Evolutionary conservation across 2,329 filamentous ascomycete genomes (phyloP).

Genomic region (Aspergillus sojae): DNA sequence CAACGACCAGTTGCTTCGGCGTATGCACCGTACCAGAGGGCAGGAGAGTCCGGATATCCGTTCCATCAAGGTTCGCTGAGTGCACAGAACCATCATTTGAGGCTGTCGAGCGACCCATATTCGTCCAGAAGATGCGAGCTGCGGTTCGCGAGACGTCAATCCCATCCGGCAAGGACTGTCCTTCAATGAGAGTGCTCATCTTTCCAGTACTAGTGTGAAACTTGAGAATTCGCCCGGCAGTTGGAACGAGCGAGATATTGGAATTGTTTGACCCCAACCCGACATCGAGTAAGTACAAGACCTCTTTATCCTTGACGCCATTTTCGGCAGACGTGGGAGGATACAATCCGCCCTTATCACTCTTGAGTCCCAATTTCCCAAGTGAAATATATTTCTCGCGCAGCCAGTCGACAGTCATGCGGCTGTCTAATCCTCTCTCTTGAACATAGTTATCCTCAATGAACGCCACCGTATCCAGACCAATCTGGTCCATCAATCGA

Average conservation of each 20-base stretch:
- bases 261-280: constrained; percentile 26
- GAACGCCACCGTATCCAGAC: constrained; percentile 56
- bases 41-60: constrained; percentile 48
- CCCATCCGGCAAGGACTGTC: constrained; percentile 45
- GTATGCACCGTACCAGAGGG: constrained; percentile 52
- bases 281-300: constrained; percentile 27
- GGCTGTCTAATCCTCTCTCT: constrained; percentile 46
- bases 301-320: constrained; percentile 13
- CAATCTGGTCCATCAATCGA: constrained; percentile 52
- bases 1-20: constrained; percentile 46
- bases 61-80: constrained; percentile 53
- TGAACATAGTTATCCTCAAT: constrained; percentile 58
- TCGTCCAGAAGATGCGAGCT: constrained; percentile 54
- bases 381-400: constrained; percentile 49
- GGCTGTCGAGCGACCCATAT: constrained; percentile 47
- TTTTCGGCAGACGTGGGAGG: constrained; percentile 8
- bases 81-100: constrained; percentile 47
- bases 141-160: constrained; percentile 41
- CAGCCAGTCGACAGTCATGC: constrained; percentile 49
- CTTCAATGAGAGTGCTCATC: constrained; percentile 9
- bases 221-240: constrained; percentile 11
- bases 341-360: constrained; percentile 44
- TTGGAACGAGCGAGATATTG: constrained; percentile 16
- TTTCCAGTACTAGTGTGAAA: not conserved
- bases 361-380: constrained; percentile 47